These are phyloP conservation scores for Globisporangium cystogenes DNA, from an alignment of 352 stramenopile species.

Conservation along the genomic window DNA sequence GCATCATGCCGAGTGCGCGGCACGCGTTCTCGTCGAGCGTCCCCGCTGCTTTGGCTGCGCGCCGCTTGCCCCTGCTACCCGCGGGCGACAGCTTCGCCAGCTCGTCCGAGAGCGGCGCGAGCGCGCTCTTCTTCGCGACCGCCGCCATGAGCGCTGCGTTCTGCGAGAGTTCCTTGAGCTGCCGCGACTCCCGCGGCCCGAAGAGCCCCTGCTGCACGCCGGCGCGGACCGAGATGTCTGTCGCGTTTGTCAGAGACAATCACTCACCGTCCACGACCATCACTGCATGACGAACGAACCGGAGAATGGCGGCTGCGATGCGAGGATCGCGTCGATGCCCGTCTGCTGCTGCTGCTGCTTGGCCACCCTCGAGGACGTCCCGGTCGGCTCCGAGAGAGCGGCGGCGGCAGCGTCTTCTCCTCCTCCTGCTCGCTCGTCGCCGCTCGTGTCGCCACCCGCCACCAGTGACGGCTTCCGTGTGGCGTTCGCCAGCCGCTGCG, in stretches of 20 bases:
- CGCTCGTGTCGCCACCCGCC: too few relatives aligned
- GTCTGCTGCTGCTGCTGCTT: neutral
- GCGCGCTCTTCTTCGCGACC: conserved; percentile 21
- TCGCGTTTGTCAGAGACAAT: too few relatives aligned
- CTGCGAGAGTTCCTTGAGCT: conserved; percentile 25
- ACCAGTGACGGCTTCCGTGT: too few relatives aligned
- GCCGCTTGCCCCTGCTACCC: too few relatives aligned
- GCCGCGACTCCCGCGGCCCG: conserved; percentile 30
- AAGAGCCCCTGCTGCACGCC: conserved; percentile 38
- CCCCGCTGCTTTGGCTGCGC: conserved; percentile 5
- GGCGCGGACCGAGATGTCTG: conserved; percentile 27
- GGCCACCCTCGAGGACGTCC: neutral
- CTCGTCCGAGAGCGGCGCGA: conserved; percentile 13
- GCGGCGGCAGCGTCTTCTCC: neutral
- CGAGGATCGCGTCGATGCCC: conserved; percentile 6
- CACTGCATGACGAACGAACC: too few relatives aligned
- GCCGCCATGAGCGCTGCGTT: conserved; percentile 14
- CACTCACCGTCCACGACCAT: too few relatives aligned
- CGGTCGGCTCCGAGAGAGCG: neutral
- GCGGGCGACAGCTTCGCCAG: too few relatives aligned
- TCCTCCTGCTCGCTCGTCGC: too few relatives aligned
- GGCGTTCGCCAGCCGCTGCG: neutral
- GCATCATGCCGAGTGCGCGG: conserved; percentile 13
- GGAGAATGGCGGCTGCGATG: conserved; percentile 28
- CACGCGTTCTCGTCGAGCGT: conserved; percentile 13